These are phyloP conservation scores for Rehmannia glutinosa DNA, from an alignment of 257 asterid species.

Conservation along the genomic window DNA sequence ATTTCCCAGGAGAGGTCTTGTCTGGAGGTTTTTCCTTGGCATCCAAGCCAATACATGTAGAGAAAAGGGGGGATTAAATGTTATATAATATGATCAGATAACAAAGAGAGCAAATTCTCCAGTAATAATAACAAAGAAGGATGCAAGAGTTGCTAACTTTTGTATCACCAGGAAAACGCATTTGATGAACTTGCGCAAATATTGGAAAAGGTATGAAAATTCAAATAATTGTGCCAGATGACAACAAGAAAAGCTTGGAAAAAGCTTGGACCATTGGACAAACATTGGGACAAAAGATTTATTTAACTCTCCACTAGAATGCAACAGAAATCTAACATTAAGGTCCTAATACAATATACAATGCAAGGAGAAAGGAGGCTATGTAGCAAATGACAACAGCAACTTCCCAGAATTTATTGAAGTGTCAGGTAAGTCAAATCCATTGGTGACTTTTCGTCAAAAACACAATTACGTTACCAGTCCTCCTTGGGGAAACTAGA, in stretches of 20 bases:
- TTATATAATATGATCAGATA: conserved; percentile 14
- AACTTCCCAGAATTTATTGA: background rate
- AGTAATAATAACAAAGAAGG: background rate
- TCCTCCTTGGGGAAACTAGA: background rate
- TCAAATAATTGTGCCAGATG: background rate
- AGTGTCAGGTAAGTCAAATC: background rate
- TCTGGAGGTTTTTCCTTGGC: conserved; percentile 36
- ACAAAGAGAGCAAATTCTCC: conserved; percentile 1
- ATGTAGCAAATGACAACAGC: background rate
- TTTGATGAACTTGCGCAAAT: background rate
- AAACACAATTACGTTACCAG: background rate
- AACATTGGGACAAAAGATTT: background rate
- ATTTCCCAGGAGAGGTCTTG: conserved; percentile 26
- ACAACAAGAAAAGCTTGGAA: background rate
- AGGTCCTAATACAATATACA: background rate
- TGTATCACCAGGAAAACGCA: conserved; percentile 13
- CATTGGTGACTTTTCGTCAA: background rate
- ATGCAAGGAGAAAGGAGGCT: conserved; percentile 9
- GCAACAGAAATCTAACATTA: conserved; percentile 4
- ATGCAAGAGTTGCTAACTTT: background rate
- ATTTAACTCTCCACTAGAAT: conserved; percentile 9
- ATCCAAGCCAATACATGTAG: conserved; percentile 16
- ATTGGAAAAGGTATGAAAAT: conserved; percentile 4
- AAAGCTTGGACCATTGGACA: conserved; percentile 1
- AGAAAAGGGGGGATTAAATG: background rate